A percentile compares a stretch with the other conserved stretches of the same genome.
Conservation (phyloP, 306 rosid genomes). For the Adenanthera pavonina region DNA sequence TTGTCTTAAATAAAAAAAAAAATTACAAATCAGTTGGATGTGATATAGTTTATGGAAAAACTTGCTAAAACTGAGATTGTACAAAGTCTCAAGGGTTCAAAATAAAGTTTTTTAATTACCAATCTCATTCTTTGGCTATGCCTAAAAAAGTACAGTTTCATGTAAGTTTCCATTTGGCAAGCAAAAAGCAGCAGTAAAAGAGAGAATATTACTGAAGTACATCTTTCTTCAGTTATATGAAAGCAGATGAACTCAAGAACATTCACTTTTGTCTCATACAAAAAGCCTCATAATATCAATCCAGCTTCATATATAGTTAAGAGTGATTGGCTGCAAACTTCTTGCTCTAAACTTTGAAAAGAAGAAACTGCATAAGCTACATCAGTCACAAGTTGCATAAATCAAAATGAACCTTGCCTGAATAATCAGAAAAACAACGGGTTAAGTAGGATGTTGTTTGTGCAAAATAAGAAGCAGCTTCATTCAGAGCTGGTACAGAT, state of each 20-base stretch:
- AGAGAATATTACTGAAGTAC: not conserved
- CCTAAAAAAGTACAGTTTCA: slow-evolving; percentile 12
- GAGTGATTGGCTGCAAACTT: slow-evolving; percentile 12
- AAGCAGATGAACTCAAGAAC: slow-evolving; percentile 17
- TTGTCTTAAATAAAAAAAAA: not conserved
- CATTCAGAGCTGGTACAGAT: slow-evolving; percentile 83
- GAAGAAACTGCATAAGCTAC: slow-evolving; percentile 24
- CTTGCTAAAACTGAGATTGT: slow-evolving; percentile 14
- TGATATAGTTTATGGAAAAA: slow-evolving; percentile 4
- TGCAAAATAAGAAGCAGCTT: slow-evolving; percentile 87
- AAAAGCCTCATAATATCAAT: slow-evolving; percentile 25
- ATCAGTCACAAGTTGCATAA: slow-evolving; percentile 26
- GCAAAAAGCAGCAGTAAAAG: slow-evolving; percentile 18
- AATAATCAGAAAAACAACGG: slow-evolving; percentile 80
- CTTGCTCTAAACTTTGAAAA: slow-evolving; percentile 18
- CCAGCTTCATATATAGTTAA: slow-evolving; percentile 18
- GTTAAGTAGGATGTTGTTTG: slow-evolving; percentile 84
- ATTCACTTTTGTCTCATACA: slow-evolving; percentile 20
- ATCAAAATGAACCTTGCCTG: slow-evolving; percentile 61
- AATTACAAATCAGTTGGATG: not conserved
- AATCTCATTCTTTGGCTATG: slow-evolving; percentile 15
- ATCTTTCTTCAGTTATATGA: slow-evolving; percentile 19
- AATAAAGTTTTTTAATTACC: slow-evolving; percentile 26
- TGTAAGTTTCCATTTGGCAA: not conserved
- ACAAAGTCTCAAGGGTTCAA: not conserved